Evolutionary conservation across 306 rosid species (phyloP).

Genomic region (Lathyrus oleraceus): DNA sequence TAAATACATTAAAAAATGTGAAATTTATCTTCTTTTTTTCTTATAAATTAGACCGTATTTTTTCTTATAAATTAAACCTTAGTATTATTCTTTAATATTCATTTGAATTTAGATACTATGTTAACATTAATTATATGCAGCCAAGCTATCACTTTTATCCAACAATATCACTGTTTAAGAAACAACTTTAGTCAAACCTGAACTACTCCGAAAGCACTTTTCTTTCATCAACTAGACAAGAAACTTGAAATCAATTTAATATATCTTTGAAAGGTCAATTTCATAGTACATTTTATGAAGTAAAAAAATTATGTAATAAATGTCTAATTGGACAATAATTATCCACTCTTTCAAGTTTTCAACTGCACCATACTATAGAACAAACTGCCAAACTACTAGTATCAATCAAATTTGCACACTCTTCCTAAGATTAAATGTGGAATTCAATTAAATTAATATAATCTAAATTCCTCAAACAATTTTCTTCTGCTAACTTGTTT

Average conservation of each 20-base stretch:
- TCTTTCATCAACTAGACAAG: neutral
- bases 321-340: conserved; percentile 25
- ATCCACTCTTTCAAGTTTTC: conserved; percentile 26
- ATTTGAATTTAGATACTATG: neutral
- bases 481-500: conserved; percentile 9
- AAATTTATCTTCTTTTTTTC: no score
- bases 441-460: neutral
- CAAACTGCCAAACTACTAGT: conserved; percentile 14
- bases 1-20: no score
- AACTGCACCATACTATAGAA: conserved; percentile 31
- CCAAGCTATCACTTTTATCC: conserved; percentile 1
- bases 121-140: neutral
- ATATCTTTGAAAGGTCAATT: conserved; percentile 21
- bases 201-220: neutral
- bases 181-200: conserved; percentile 18
- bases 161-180: conserved; percentile 2
- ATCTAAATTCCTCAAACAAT: neutral
- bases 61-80: no score
- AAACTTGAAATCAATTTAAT: neutral
- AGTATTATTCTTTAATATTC: neutral
- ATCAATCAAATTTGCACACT: conserved; percentile 21
- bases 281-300: conserved; percentile 26
- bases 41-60: no score
- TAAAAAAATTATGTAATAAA: conserved; percentile 28
- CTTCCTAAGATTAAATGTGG: conserved; percentile 30